Base-by-base conservation (phyloP, 331 rosid species). In the Ulmus americana region DNA sequence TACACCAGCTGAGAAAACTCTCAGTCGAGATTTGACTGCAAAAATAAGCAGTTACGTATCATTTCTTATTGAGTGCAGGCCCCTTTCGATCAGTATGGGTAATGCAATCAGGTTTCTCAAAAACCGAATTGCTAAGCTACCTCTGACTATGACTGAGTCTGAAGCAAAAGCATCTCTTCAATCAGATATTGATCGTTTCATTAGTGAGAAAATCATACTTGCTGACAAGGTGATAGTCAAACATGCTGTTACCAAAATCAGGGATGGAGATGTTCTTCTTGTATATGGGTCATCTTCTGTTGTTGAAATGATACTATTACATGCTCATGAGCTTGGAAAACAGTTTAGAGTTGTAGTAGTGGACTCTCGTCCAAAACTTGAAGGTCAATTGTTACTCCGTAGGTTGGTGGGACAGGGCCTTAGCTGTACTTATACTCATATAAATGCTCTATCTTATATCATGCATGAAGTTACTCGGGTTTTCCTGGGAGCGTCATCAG, bases 21-120 rank as follows among this genome's bases (percentile, higher is more conserved):
- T 91, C 2, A 80, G 56, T 39, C 80, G 97, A 80, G 97, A 90
- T 70, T 63, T 90, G 61, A 90, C 97, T 9, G 79, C 95, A 59
- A 90, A 83, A 78, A 73, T 87, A 68, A 76, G 86, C 60, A 85
- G 95, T 77, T 90, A 83, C 22, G 90, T 90, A 41, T 90, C 97
- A 45, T 90, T 87, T 81, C 83, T 90, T 8, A 90, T 69, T 39
- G 88, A 87, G 64, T 87, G 97, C 60, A 79, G 95, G 59, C 97
- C 95, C 67, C 88, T 90, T 61, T 90, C 97, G 70, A 75, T 90
- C 82, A 90, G 94, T 76, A 90, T 90, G 97, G 97, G 97, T 50
- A 90, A 87, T 83, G 94, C 90, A 16, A 85, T 90, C 67, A 79
- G 95, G 75, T 90, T 85, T 79, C 81, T 90, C 35, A 90, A 90